A percentile compares a stretch with the other conserved stretches of the same genome.
phyloP scores from a whole-genome alignment of 306 rosid genomes.

The Vigna nakashimae region DNA sequence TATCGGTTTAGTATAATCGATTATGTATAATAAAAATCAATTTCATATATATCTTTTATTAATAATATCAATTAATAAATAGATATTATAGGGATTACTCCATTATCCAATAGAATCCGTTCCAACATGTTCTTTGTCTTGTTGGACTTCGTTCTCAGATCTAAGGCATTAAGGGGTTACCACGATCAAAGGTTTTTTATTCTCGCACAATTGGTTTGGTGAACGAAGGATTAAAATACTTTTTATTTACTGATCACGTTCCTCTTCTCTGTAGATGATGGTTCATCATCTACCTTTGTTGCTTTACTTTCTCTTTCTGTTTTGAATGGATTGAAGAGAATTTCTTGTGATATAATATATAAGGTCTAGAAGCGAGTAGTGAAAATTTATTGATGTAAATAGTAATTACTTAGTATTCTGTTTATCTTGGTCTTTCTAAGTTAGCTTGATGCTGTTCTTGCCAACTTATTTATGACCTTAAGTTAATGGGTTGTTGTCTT shows the following conservation, averaged over 20 bases:
- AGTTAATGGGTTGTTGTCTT: slow-evolving; percentile 40
- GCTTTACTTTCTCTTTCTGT: not conserved
- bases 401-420: slow-evolving; percentile 45
- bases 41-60: too few relatives aligned
- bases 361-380: too few relatives aligned
- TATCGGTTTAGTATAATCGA: too few relatives aligned
- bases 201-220: not conserved
- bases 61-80: too few relatives aligned
- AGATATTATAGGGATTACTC: too few relatives aligned
- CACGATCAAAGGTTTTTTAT: slow-evolving; percentile 22
- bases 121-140: slow-evolving; percentile 6
- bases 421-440: slow-evolving; percentile 45
- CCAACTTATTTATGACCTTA: slow-evolving; percentile 36
- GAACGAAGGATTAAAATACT: not conserved
- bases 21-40: too few relatives aligned
- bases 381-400: not conserved
- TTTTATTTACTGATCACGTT: not conserved
- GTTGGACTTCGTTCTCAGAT: slow-evolving; percentile 35
- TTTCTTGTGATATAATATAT: not conserved
- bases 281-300: slow-evolving; percentile 20
- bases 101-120: too few relatives aligned
- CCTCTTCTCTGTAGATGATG: slow-evolving; percentile 28
- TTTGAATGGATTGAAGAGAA: not conserved
- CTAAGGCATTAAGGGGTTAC: slow-evolving; percentile 53
- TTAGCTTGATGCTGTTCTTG: slow-evolving; percentile 57